These are phyloP conservation scores for Moesziomyces parantarcticus DNA, from an alignment of 1,284 basidiomycete species.

Conservation along the genomic window DNA sequence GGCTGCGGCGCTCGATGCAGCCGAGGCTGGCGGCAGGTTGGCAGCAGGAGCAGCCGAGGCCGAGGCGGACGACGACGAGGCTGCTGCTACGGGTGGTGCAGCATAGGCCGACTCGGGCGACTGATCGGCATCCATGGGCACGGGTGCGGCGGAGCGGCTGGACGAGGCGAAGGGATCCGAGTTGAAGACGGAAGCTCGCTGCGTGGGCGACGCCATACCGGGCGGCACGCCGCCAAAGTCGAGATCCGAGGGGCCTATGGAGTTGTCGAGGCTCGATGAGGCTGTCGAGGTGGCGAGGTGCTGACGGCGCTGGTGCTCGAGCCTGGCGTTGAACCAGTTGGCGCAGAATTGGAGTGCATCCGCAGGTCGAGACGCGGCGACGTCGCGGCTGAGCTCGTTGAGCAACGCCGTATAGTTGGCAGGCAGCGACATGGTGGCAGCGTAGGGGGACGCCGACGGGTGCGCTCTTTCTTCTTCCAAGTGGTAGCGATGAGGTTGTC, in stretches of 20 bases:
- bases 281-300: slow-evolving; percentile 69
- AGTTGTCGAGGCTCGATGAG: slow-evolving; percentile 56
- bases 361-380: slow-evolving; percentile 82
- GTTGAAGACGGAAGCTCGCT: slow-evolving; percentile 37
- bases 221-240: slow-evolving; percentile 24
- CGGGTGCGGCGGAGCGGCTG: slow-evolving; percentile 6
- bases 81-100: neutral
- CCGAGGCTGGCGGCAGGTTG: slow-evolving; percentile 10
- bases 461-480: neutral
- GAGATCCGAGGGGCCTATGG: slow-evolving; percentile 27
- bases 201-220: slow-evolving; percentile 40
- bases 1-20: slow-evolving; percentile 8
- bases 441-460: neutral
- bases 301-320: slow-evolving; percentile 83
- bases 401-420: slow-evolving; percentile 72
- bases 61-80: neutral
- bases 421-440: slow-evolving; percentile 46
- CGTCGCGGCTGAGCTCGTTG: slow-evolving; percentile 86
- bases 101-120: slow-evolving; percentile 13
- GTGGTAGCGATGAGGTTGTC: neutral
- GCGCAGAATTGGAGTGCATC: slow-evolving; percentile 94
- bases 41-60: slow-evolving; percentile 3
- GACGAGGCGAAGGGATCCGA: slow-evolving; percentile 29
- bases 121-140: slow-evolving; percentile 24
- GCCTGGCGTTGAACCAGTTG: slow-evolving; percentile 89